Conservation (phyloP, 2,329 filamentous ascomycete genomes). For the Trichocomaceae sp. region DNA sequence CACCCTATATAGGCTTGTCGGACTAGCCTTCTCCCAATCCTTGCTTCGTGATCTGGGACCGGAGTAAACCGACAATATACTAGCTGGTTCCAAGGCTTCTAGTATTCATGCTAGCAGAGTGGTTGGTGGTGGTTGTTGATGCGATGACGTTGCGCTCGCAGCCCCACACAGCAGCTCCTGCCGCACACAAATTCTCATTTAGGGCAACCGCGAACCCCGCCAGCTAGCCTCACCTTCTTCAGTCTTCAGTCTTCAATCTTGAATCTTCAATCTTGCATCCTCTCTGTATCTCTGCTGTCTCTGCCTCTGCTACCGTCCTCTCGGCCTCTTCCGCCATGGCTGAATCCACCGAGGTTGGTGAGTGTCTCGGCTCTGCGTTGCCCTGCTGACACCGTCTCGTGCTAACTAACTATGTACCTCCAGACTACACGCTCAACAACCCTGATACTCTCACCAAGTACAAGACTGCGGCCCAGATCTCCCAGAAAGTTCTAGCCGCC, state of each 20-base stretch:
- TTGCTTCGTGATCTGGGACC: too few relatives aligned
- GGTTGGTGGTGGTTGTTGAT: background rate
- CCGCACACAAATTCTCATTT: conserved; percentile 13
- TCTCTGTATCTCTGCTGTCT: too few relatives aligned
- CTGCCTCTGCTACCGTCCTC: too few relatives aligned
- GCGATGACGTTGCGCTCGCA: conserved; percentile 8
- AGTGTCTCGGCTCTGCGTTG: conserved; percentile 20
- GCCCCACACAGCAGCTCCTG: background rate
- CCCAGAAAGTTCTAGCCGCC: conserved; percentile 86
- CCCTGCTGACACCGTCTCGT: conserved; percentile 1
- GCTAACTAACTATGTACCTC: conserved; percentile 8
- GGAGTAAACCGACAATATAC: too few relatives aligned
- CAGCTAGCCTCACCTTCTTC: background rate
- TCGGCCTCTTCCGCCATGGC: conserved; percentile 30
- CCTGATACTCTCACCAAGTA: conserved; percentile 97
- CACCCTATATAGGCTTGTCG: too few relatives aligned
- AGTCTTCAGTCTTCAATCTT: too few relatives aligned
- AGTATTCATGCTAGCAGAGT: too few relatives aligned
- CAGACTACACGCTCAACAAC: conserved; percentile 88
- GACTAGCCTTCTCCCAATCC: too few relatives aligned
- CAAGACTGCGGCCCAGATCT: conserved; percentile 92
- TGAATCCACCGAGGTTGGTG: conserved; percentile 38
- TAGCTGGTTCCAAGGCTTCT: too few relatives aligned
- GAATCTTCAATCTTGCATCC: too few relatives aligned
- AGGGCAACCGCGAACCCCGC: conserved; percentile 6